Evolutionary conservation across 805 yeast genomes (phyloP).

Genomic region (Scheffersomyces coipomensis): DNA sequence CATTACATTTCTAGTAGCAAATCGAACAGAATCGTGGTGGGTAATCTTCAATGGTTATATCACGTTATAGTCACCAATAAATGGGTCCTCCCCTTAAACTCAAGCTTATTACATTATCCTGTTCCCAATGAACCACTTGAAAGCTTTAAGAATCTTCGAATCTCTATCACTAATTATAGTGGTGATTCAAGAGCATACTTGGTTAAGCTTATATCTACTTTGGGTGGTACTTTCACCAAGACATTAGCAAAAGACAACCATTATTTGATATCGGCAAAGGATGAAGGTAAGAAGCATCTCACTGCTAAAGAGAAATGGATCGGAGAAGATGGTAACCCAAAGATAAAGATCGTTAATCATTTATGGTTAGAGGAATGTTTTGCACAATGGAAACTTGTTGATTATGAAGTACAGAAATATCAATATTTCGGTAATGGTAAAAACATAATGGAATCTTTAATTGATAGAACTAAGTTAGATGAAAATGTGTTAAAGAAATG

Average conservation of each 20-base stretch:
- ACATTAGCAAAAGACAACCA: constrained; percentile 66
- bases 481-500: constrained; percentile 40
- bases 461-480: constrained; percentile 53
- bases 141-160: constrained; percentile 51
- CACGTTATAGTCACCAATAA: constrained; percentile 55
- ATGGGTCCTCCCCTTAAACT: constrained; percentile 54
- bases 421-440: constrained; percentile 42
- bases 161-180: constrained; percentile 75
- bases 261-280: constrained; percentile 65
- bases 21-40: constrained; percentile 45
- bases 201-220: constrained; percentile 54
- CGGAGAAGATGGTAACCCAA: constrained; percentile 18
- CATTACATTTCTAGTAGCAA: constrained; percentile 49
- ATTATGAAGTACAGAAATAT: constrained; percentile 47
- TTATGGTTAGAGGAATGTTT: constrained; percentile 87
- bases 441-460: constrained; percentile 40
- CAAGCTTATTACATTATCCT: constrained; percentile 71
- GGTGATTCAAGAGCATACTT: constrained; percentile 83
- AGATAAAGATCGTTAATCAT: constrained; percentile 66
- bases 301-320: constrained; percentile 69
- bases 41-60: constrained; percentile 75
- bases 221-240: constrained; percentile 78
- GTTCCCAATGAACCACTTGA: constrained; percentile 50
- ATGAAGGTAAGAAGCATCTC: constrained; percentile 70
- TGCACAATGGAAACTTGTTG: constrained; percentile 53